These are phyloP conservation scores for Elaeagnus macrophylla DNA, from an alignment of 306 rosid species.

Conservation along the genomic window DNA sequence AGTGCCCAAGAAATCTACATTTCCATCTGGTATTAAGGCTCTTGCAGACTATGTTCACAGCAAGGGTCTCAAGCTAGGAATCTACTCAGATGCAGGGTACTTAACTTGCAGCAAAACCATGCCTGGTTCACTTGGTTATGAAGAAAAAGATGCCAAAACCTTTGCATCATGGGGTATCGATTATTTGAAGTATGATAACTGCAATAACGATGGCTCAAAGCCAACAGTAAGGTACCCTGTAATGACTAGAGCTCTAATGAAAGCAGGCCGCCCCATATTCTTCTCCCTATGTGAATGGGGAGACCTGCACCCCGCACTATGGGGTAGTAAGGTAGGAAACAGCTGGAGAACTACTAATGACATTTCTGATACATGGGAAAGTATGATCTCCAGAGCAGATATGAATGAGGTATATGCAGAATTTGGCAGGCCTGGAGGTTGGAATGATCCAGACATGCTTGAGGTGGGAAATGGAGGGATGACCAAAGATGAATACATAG, in stretches of 20 bases:
- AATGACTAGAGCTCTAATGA: conserved; percentile 84
- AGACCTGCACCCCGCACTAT: conserved; percentile 87
- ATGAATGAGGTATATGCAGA: conserved; percentile 74
- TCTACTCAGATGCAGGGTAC: conserved; percentile 97
- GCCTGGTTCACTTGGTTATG: conserved; percentile 95
- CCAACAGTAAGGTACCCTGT: conserved; percentile 82
- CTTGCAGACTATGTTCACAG: conserved; percentile 86
- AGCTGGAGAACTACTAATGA: conserved; percentile 96
- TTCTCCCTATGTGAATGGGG: conserved; percentile 98
- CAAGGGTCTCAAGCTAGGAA: conserved; percentile 92
- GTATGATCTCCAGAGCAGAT: conserved; percentile 82
- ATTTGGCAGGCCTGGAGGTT: conserved; percentile 81
- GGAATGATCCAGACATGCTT: conserved; percentile 99
- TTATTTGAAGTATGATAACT: conserved; percentile 95
- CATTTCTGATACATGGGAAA: conserved; percentile 75
- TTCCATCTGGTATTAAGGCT: conserved; percentile 86
- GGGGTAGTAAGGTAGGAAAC: conserved; percentile 83
- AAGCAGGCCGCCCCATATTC: conserved; percentile 79
- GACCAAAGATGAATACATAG: conserved; percentile 73
- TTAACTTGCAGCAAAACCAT: conserved; percentile 76
- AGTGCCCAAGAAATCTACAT: conserved; percentile 69
- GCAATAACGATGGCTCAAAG: conserved; percentile 54
- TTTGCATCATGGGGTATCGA: conserved; percentile 97
- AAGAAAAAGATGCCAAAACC: conserved; percentile 80
- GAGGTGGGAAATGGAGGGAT: conserved; percentile 97